Evolutionary conservation across 805 yeast species (phyloP).

Genomic region (Kodamaea jinghongensis): DNA sequence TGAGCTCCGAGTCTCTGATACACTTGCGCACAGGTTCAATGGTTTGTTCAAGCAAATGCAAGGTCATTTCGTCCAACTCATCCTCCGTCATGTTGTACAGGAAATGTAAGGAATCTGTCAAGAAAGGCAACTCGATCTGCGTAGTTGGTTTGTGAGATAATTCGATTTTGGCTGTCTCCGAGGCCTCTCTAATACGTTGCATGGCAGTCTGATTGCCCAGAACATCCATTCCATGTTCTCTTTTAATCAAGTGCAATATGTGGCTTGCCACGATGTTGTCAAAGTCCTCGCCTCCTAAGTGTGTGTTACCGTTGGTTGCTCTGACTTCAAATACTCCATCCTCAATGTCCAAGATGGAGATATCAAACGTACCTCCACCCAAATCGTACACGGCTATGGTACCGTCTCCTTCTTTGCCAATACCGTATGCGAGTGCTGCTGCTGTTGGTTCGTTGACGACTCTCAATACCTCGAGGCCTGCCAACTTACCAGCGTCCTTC

Average conservation of each 20-base stretch:
- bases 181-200: slow-evolving; percentile 76
- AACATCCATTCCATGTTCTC: slow-evolving; percentile 52
- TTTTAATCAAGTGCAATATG: slow-evolving; percentile 56
- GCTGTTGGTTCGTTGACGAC: slow-evolving; percentile 85
- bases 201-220: slow-evolving; percentile 54
- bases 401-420: slow-evolving; percentile 54
- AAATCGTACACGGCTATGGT: slow-evolving; percentile 65
- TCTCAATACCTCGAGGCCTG: slow-evolving; percentile 73
- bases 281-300: slow-evolving; percentile 84
- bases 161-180: slow-evolving; percentile 75
- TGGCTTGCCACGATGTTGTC: slow-evolving; percentile 61
- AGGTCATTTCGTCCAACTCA: slow-evolving; percentile 64
- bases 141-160: slow-evolving; percentile 65
- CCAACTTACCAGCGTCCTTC: slow-evolving; percentile 71
- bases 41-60: slow-evolving; percentile 64
- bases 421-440: slow-evolving; percentile 80
- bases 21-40: slow-evolving; percentile 74
- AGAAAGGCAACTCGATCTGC: slow-evolving; percentile 67
- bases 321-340: slow-evolving; percentile 80
- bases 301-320: slow-evolving; percentile 83
- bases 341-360: slow-evolving; percentile 72
- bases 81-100: slow-evolving; percentile 58
- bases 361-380: slow-evolving; percentile 87
- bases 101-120: slow-evolving; percentile 60
- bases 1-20: slow-evolving; percentile 67